Conservation (phyloP, 169 alveolate species). For the Neospora caninum region DNA sequence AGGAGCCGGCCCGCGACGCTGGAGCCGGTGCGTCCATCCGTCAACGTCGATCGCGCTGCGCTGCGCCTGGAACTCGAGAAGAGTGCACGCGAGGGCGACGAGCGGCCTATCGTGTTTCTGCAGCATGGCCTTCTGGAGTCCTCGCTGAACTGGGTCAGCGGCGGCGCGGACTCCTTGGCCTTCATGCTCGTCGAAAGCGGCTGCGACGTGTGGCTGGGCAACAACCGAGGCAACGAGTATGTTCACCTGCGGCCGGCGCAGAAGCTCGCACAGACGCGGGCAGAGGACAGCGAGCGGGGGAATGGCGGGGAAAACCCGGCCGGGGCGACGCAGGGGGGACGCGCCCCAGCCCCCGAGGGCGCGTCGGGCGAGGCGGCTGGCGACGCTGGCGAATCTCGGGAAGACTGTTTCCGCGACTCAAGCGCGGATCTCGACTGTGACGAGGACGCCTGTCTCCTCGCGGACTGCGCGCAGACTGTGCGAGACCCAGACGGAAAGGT, state of each 20-base stretch:
- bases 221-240: constrained; percentile 85
- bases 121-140: constrained; percentile 90
- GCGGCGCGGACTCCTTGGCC: constrained; percentile 79
- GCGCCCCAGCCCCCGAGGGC: not conserved
- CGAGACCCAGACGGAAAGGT: not conserved
- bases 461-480: not conserved
- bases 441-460: not conserved
- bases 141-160: constrained; percentile 83
- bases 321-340: too few species aligned
- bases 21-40: too few species aligned
- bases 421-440: not conserved
- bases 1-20: too few species aligned
- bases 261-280: not conserved
- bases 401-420: not conserved
- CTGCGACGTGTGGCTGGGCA: constrained; percentile 91
- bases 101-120: constrained; percentile 71
- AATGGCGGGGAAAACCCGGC: not conserved
- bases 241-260: constrained; percentile 28
- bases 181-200: constrained; percentile 80
- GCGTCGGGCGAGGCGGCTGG: not conserved
- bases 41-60: too few species aligned
- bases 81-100: not conserved
- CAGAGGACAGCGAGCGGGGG: not conserved
- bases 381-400: not conserved
- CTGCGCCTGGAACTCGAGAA: too few species aligned